These are phyloP conservation scores for Hypoxylon sp. DNA, from an alignment of 2,329 filamentous ascomycete species.

Conservation along the genomic window DNA sequence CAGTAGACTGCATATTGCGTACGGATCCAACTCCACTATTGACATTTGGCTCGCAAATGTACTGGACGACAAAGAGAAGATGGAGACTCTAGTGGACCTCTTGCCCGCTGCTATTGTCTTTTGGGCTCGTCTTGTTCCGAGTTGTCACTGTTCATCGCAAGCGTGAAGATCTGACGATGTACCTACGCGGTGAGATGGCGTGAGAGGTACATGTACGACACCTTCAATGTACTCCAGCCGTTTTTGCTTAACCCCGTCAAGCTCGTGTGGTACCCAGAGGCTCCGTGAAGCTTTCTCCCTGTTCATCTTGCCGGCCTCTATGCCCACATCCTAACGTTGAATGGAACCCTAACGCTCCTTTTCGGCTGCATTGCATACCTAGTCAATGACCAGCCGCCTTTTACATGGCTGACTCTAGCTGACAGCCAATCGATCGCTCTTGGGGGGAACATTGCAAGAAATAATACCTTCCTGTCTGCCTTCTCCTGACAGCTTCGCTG, in stretches of 20 bases:
- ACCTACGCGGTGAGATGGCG: constrained; percentile 30
- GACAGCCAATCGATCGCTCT: constrained; percentile 46
- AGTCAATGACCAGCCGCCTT: constrained; percentile 42
- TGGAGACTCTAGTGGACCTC: constrained; percentile 30
- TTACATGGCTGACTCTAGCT: constrained; percentile 38
- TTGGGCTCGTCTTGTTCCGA: constrained; percentile 23
- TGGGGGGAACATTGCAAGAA: constrained; percentile 43
- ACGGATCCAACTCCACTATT: constrained; percentile 31
- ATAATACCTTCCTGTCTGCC: constrained; percentile 40
- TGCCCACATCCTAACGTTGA: constrained; percentile 12
- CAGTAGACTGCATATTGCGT: constrained; percentile 38
- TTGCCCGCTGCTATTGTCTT: constrained; percentile 34
- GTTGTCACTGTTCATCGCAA: constrained; percentile 21
- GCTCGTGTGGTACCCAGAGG: constrained; percentile 30
- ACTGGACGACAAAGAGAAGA: constrained; percentile 29
- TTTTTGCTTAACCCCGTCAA: constrained; percentile 36
- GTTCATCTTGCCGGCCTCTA: constrained; percentile 12
- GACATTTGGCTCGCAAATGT: constrained; percentile 20
- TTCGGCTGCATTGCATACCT: constrained; percentile 46
- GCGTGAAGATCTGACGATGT: constrained; percentile 10
- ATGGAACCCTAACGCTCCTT: constrained; percentile 42
- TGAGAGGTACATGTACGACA: constrained; percentile 22
- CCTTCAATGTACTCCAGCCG: constrained; percentile 35
- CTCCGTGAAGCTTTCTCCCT: constrained; percentile 29
- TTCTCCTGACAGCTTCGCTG: constrained; percentile 38